Conservation (phyloP, 2,329 filamentous ascomycete species). For the Aspergillus pseudonomiae region DNA sequence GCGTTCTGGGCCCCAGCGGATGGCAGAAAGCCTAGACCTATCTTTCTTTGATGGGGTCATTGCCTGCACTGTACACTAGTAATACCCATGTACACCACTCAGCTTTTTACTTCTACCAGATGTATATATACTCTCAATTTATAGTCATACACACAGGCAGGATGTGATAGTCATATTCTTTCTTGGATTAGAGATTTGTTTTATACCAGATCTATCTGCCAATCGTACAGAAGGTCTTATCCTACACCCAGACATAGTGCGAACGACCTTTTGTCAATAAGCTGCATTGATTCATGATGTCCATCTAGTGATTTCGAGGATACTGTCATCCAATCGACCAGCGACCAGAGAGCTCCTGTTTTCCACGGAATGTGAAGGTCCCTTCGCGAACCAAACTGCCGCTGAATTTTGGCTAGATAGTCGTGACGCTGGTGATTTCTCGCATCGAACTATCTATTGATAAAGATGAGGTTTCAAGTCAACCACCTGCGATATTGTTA, state of each 20-base stretch:
- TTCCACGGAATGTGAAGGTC: neutral
- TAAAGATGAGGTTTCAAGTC: slow-evolving; percentile 14
- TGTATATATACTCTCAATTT: neutral
- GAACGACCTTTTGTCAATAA: neutral
- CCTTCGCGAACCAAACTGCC: neutral
- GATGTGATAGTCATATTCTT: neutral
- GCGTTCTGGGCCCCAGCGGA: slow-evolving; percentile 64
- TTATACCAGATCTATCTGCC: slow-evolving; percentile 1
- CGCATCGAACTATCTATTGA: slow-evolving; percentile 6
- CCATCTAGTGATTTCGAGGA: slow-evolving; percentile 2
- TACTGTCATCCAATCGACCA: slow-evolving; percentile 16
- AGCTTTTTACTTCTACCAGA: neutral
- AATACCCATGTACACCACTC: slow-evolving; percentile 7
- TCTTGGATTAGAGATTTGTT: slow-evolving; percentile 1
- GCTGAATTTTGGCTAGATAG: neutral
- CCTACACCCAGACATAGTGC: neutral
- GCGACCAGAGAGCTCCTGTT: slow-evolving; percentile 10
- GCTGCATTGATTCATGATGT: neutral
- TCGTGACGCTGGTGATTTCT: neutral
- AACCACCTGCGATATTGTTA: slow-evolving; percentile 39
- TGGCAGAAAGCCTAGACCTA: slow-evolving; percentile 46
- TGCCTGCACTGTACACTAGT: neutral
- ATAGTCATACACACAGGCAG: neutral
- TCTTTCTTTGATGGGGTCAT: neutral
- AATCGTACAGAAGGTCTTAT: neutral